Percentiles rank a stretch among this genome's conserved stretches.
Evolutionary conservation across 495 filamentous ascomycete genomes (phyloP).

Genomic region (Endocarpon pusillum): DNA sequence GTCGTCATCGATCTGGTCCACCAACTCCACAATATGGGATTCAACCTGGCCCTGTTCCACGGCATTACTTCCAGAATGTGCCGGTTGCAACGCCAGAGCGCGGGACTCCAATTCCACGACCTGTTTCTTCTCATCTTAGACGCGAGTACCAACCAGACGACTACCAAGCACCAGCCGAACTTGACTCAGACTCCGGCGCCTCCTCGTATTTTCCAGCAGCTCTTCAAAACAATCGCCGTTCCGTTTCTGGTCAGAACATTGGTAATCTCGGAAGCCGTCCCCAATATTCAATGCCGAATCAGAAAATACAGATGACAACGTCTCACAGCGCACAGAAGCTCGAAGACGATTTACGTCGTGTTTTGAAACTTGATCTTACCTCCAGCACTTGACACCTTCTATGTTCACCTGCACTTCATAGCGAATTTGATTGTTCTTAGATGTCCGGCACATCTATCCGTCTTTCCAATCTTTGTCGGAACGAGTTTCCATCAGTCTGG

Average conservation of each 20-base stretch:
- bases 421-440: too few relatives aligned
- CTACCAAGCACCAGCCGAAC: background rate
- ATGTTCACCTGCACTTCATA: too few relatives aligned
- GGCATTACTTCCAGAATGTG: background rate
- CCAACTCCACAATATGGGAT: slow-evolving; percentile 13
- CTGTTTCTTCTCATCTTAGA: background rate
- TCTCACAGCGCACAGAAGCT: slow-evolving; percentile 27
- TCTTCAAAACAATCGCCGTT: background rate
- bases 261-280: background rate
- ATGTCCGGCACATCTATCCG: too few relatives aligned
- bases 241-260: background rate
- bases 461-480: too few relatives aligned
- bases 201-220: background rate
- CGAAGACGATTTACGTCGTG: slow-evolving; percentile 36
- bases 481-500: too few relatives aligned
- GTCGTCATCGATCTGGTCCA: slow-evolving; percentile 25
- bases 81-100: background rate
- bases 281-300: background rate
- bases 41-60: slow-evolving; percentile 8
- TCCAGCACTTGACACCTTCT: slow-evolving; percentile 15
- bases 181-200: background rate
- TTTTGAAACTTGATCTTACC: slow-evolving; percentile 30
- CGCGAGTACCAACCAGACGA: background rate
- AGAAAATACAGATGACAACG: slow-evolving; percentile 1
- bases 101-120: background rate